Percentiles rank a stretch among this genome's conserved stretches.
phyloP scores from a whole-genome alignment of 1,139 yeast genomes.

The Suhomyces choctaworum region DNA sequence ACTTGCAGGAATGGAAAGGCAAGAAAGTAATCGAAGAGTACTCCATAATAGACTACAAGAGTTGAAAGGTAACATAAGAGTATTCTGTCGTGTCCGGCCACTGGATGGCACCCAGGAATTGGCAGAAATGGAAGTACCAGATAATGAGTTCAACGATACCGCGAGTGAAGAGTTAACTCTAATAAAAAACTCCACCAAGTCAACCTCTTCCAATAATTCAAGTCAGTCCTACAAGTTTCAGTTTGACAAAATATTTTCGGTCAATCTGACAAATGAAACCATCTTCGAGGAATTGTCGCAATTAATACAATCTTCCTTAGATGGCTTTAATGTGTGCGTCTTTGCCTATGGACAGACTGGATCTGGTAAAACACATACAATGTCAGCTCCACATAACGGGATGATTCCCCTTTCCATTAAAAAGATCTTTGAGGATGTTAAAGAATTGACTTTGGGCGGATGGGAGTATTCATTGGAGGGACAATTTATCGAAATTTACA shows the following conservation, averaged over 20 bases:
- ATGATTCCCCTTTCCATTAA: conserved; percentile 77
- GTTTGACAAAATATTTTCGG: conserved; percentile 78
- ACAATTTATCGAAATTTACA: conserved; percentile 86
- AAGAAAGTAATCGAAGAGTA: conserved; percentile 50
- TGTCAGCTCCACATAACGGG: conserved; percentile 74
- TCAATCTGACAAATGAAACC: conserved; percentile 52
- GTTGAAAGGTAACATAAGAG: conserved; percentile 88
- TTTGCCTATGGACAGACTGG: conserved; percentile 99
- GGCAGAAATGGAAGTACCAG: conserved; percentile 48
- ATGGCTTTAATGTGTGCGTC: conserved; percentile 90
- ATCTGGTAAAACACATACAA: conserved; percentile 91
- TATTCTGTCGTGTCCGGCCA: conserved; percentile 85
- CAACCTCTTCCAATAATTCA: conserved; percentile 12
- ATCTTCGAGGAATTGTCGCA: conserved; percentile 87
- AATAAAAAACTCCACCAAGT: conserved; percentile 22
- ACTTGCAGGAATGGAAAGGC: conserved; percentile 23
- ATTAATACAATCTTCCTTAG: conserved; percentile 82
- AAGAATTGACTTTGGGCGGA: conserved; percentile 50
- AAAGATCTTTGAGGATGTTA: conserved; percentile 67
- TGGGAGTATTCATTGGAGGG: conserved; percentile 72
- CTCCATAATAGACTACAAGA: conserved; percentile 81
- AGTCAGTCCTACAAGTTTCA: conserved; percentile 44
- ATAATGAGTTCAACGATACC: conserved; percentile 46
- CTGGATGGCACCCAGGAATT: conserved; percentile 27
- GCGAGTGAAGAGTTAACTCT: conserved; percentile 51